Evolutionary conservation across 805 yeast species (phyloP), one percentile per base, ranked within the genome.

Genomic region (Wickerhamomyces hampshirensis): DNA sequence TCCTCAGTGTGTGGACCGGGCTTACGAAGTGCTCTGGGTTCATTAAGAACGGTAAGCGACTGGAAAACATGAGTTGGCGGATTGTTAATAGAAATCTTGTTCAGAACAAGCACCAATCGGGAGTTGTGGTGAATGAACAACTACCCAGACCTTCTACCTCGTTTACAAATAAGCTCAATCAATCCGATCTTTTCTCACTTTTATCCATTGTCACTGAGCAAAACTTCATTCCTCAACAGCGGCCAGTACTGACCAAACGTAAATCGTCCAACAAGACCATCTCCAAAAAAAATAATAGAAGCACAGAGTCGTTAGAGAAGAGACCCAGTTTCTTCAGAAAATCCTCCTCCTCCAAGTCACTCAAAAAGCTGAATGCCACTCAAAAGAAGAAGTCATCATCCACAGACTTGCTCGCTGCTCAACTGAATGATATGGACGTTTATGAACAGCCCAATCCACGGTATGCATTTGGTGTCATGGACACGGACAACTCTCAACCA

Each of bases 1-100:
- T 66, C 4, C 45, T 67, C 19, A 58, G 65, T 3, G 58, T 67
- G 17, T 66, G 71, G 68, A 62, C 69, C 8, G 67, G 69, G 2
- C 39, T 55, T 12, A 55, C 56, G 1, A 55, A 50, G 33, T 55
- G 59, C 28, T 55, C 59, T 7, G 50, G 46, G 13, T 53, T 49
- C 39, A 49, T 55, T 23, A 49, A 52, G 34, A 48, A 50, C 35
- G 59, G 59, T 10, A 53, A 51, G 38, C 39, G 59, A 17, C 34
- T 55, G 17, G 59, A 55, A 38, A 55, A 55, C 36, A 53, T 55
- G 37, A 53, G 58, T 41, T 55, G 59, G 59, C 48, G 59, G 38
- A 55, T 55, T 13, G 59, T 55, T 26, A 55, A 55, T 32, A 46
- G 58, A 40, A 53, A 50, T 28, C 37, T 55, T 5, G 44, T 55